Conservation (phyloP, 129 eudicot genomes). For the Heracleum sosnowskyi region DNA sequence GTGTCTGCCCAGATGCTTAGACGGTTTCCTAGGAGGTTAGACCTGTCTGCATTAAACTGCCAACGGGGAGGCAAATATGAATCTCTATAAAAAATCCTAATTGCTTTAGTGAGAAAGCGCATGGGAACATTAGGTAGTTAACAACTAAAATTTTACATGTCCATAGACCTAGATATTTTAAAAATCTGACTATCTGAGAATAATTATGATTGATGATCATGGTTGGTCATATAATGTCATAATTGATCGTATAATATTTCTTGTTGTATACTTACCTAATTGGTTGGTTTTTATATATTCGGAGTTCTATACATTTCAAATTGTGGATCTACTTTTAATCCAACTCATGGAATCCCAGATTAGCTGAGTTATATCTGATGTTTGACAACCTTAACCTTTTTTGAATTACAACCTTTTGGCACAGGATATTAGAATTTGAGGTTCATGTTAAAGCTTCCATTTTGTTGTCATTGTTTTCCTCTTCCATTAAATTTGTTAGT, state of each 20-base stretch:
- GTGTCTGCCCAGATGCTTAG: neutral
- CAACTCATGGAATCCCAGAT: neutral
- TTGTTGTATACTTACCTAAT: neutral
- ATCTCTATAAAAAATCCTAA: neutral
- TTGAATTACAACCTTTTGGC: neutral
- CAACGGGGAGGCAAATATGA: neutral
- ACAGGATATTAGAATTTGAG: neutral
- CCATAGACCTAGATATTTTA: too few species aligned
- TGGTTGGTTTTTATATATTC: neutral
- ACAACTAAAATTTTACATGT: neutral
- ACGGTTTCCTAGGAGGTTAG: neutral
- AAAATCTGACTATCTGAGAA: neutral
- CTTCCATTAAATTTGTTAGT: neutral
- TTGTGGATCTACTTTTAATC: neutral
- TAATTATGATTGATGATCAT: neutral
- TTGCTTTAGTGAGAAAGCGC: neutral
- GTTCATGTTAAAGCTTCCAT: neutral
- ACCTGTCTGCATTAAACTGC: neutral
- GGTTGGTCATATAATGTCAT: neutral
- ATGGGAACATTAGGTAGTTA: neutral
- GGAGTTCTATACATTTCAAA: neutral
- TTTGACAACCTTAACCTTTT: neutral
- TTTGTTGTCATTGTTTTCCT: neutral
- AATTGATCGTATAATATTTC: neutral
- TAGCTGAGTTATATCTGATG: neutral